Evolutionary conservation across 768 basidiomycete genomes (phyloP), one percentile per base, ranked within the genome.

Genomic region (Lyophyllum atratum): DNA sequence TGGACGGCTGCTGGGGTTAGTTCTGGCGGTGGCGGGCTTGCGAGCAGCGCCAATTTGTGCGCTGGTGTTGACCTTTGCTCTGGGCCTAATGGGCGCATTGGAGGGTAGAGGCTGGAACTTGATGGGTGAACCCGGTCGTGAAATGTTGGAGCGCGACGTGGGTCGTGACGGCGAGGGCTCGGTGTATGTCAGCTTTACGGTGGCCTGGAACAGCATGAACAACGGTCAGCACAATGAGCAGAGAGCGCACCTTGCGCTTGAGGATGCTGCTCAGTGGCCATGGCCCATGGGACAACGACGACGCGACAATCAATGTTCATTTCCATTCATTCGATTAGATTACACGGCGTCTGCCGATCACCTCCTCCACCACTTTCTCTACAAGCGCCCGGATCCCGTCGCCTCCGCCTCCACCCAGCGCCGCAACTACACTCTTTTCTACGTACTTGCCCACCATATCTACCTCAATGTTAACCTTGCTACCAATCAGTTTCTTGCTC

Each of bases 401-500:
- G 19, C 78, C 78, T 0, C 78, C 85, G 6, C 74, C 77, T 1
- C 85, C 85, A 7, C 81, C 80, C 40, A 92, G 73, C 49, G 85
- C 85, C 39, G 88, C 87, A 14, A 73, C 67, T 1, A 95, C 90
- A 54, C 92, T 89, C 77, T 94, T 94, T 66, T 84, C 83, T 4
- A 95, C 91, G 61, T 92, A 94, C 72, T 96, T 96, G 15, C 92
- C 94, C 19, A 95, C 86, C 85, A 94, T 93, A 69, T 97, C 94
- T 43, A 89, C 94, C 76, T 99, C 97, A 57, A 99, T 83, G 67
- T 99, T 99, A 50, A 98, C 95, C 64, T 81, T 89, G 46, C 84
- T 83, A 0, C 95, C 95, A 1, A 90, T 70, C 2, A 64, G 62
- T 72, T 98, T 99, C 59, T 74, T 80, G 37, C 82, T 81, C 50